These are phyloP conservation scores for Raffaelea albimanens DNA, from an alignment of 2,329 filamentous ascomycete species.

Conservation along the genomic window DNA sequence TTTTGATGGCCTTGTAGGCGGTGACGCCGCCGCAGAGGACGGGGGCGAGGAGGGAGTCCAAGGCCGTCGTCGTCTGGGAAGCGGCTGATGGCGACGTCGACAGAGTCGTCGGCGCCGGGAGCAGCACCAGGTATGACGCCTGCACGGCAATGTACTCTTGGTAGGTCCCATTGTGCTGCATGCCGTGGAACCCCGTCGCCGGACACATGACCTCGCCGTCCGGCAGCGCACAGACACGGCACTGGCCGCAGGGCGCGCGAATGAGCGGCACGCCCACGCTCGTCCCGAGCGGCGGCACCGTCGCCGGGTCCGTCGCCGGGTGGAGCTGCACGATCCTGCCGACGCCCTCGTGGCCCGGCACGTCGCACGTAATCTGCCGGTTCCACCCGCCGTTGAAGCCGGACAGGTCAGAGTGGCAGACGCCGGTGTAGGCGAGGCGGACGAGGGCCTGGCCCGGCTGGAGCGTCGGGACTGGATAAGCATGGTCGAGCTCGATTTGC, in stretches of 20 bases:
- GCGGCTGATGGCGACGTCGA: too few relatives aligned
- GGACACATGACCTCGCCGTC: conserved; percentile 25
- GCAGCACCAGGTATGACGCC: conserved; percentile 19
- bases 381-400: conserved; percentile 32
- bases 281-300: conserved; percentile 18
- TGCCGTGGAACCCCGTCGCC: conserved; percentile 21
- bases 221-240: conserved; percentile 16
- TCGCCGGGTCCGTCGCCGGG: conserved; percentile 41
- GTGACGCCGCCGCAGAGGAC: conserved; percentile 67
- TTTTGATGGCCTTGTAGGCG: conserved; percentile 69
- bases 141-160: conserved; percentile 26
- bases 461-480: background rate
- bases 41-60: conserved; percentile 55
- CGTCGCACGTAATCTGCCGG: conserved; percentile 16
- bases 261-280: conserved; percentile 27
- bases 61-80: conserved; percentile 38
- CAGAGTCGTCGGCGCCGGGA: conserved; percentile 12
- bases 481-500: background rate
- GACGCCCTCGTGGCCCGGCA: conserved; percentile 34
- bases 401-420: conserved; percentile 28
- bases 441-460: conserved; percentile 22
- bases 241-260: conserved; percentile 23
- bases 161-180: conserved; percentile 25
- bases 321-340: conserved; percentile 35
- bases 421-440: conserved; percentile 21